Evolutionary conservation across 2,329 filamentous ascomycete genomes (phyloP), one percentile per base, ranked within the genome.

Genomic region (Monilinia vaccinii-corymbosi): DNA sequence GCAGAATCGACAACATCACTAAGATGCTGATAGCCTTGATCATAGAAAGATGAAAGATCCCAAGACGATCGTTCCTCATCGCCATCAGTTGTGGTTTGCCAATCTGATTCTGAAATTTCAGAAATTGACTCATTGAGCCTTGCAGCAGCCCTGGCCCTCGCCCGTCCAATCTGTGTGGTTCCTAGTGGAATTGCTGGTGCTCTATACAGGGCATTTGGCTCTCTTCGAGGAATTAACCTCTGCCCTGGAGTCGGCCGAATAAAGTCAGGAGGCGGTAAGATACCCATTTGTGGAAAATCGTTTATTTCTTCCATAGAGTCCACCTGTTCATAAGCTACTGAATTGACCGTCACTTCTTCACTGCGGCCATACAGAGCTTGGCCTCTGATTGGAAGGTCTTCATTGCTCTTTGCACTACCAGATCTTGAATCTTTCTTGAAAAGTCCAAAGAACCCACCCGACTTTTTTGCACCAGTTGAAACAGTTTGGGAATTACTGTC

Each of bases 221-320:
- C 57, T 25, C 44, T 34, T 13, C 57, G 28, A 13, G 57, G 48
- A 46, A 55, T 23, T 9, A 59, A 28, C 23, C 13, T 53, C 32
- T 38, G 40, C 9, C 57, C 57, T 36, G 48, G 48, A 4, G 36
- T 21, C n/a, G 57, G 57, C 18, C 57, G 48, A 44, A 59, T 55
- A 11, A 53, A 59, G 31, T 34, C 51, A 4, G 57, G 57, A 11
- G 48, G 25, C 25, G 57, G 48, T 16, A 53, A 52, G 8, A 31
- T 5, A 18, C 50, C 42, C 36, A 59, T 45, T 36, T 36, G 25
- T 34, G 57, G 48, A n/a, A 53, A 44, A 9, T 21, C 8, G 13
- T 42, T 32, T 28, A 55, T 36, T 16, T 18, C 38, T 18, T 31
- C 31, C 1, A 55, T 16, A 25, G 57, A 42, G n/a, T 59, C 48